A percentile compares a stretch with the other conserved stretches of the same genome.
These are phyloP conservation scores for Typha latifolia DNA, from an alignment of 176 grass and related monocot species.

Conservation along the genomic window DNA sequence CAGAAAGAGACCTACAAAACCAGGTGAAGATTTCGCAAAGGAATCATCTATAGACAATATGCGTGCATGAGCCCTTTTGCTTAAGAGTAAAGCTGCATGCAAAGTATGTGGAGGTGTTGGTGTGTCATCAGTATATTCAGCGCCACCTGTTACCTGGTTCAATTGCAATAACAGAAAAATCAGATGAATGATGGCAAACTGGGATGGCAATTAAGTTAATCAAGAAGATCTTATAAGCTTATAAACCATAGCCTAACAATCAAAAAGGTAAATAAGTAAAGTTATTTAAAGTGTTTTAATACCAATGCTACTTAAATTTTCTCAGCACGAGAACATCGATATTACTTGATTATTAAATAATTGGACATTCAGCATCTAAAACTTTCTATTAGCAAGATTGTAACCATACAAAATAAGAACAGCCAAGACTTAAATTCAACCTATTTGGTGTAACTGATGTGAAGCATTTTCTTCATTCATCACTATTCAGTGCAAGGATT, in stretches of 20 bases:
- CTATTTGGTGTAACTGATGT: too few relatives aligned
- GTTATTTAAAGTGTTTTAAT: too few relatives aligned
- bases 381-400: too few relatives aligned
- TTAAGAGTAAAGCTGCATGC: constrained; percentile 83
- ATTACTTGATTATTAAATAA: too few relatives aligned
- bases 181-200: constrained; percentile 3
- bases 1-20: constrained; percentile 71
- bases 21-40: constrained; percentile 61
- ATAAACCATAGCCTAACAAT: not conserved
- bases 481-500: too few relatives aligned
- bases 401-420: too few relatives aligned
- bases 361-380: too few relatives aligned
- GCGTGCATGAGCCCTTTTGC: constrained; percentile 77
- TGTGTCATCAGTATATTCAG: constrained; percentile 82
- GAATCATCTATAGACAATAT: constrained; percentile 84
- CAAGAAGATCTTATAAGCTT: not conserved
- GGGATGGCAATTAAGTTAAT: not conserved
- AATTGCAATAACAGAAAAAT: constrained; percentile 27
- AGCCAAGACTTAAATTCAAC: too few relatives aligned
- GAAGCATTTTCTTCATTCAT: too few relatives aligned
- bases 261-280: not conserved
- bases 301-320: too few relatives aligned
- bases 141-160: constrained; percentile 82
- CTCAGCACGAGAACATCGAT: too few relatives aligned
- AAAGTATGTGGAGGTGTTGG: constrained; percentile 59